Evolutionary conservation across 2,329 filamentous ascomycete genomes (phyloP), one percentile per base, ranked within the genome.

Genomic region (Sporothrix curviconia): DNA sequence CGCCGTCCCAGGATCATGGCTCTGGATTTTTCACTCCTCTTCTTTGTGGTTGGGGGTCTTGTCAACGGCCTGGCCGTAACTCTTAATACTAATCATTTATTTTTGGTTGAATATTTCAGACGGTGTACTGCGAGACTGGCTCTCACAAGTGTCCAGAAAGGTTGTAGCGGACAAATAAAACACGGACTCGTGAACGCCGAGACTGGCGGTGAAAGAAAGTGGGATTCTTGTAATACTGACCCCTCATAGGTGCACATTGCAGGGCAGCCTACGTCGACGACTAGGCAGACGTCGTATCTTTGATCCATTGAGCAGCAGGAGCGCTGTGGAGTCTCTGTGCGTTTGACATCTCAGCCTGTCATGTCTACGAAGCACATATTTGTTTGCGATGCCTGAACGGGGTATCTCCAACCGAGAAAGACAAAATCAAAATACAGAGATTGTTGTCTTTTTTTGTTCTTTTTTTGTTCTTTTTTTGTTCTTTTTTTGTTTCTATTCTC

Each of bases 1-100:
- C n/a, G 4, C 39, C 32, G 22, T 50, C 55, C 55, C 55, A 56
- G 28, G 55, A 19, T 50, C 55, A 37, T 50, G 55, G 55, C 28
- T 19, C 44, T 51, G 55, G 54, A 56, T 43, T 50, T 22, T 30
- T 4, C 32, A 44, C 52, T 46, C 32, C 52, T 30, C 28, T 22
- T 37, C 19, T 39, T 37, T 49, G 22, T 46, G 32, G 12, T 55
- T 55, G 53, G 53, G 52, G 40, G 53, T 55, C 19, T 39, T 22
- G n/a, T 34, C 44, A 14, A 43, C 32, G 43, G 25, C 15, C 14
- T 34, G 8, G 25, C 7, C 11, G 17, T 30, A 46, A 15, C 3
- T 30, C n/a, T 44, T 14, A 22, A 28, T 32, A 34, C 36, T 28
- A 43, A 12, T 24, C 9, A 14, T n/a, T 19, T 32, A 17, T 25